phyloP scores from a whole-genome alignment of 345 rosid species.

The Populus nigra region DNA sequence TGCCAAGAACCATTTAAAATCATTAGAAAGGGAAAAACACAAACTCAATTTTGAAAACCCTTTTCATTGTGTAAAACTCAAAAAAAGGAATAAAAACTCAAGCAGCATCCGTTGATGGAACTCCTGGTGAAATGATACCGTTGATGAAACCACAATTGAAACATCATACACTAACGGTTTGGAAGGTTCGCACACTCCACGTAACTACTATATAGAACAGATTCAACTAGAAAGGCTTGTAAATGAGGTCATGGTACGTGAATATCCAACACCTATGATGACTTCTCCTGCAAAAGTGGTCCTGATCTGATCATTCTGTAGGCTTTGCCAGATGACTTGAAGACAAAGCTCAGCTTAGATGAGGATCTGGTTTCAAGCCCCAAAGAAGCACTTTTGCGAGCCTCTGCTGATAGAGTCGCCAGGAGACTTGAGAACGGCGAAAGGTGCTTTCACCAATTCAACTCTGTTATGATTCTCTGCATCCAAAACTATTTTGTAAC shows the following conservation, averaged over 20 bases:
- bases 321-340: constrained; percentile 96
- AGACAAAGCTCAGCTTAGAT: constrained; percentile 79
- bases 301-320: constrained; percentile 39
- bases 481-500: not conserved
- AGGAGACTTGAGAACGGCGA: constrained; percentile 63
- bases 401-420: constrained; percentile 65
- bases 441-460: constrained; percentile 43
- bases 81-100: not conserved
- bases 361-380: constrained; percentile 87
- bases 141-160: not conserved
- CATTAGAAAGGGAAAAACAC: not conserved
- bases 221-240: constrained; percentile 97
- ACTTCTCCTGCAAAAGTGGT: constrained; percentile 32
- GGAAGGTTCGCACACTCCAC: constrained; percentile 87
- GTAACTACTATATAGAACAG: constrained; percentile 94
- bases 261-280: constrained; percentile 18
- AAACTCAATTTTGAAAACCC: not conserved
- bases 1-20: not conserved
- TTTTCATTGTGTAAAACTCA: not conserved
- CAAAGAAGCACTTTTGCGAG: constrained; percentile 65
- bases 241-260: constrained; percentile 89
- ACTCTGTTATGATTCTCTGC: not conserved
- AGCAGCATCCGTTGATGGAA: not conserved
- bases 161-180: constrained; percentile 7
- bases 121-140: not conserved